phyloP scores from a whole-genome alignment of 2,329 filamentous ascomycete species.

The Leptosphaerulina australis region DNA sequence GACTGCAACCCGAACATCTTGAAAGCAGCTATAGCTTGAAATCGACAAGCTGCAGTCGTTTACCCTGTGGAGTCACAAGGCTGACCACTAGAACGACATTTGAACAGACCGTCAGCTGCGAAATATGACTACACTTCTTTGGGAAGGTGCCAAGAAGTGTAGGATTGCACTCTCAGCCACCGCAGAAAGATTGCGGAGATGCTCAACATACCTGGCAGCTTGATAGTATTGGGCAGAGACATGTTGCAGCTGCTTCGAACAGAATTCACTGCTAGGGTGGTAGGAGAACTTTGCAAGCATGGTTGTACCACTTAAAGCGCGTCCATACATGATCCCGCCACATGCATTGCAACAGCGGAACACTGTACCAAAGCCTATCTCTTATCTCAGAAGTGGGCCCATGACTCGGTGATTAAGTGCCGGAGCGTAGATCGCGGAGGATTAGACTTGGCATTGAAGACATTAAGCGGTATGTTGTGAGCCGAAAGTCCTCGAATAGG shows the following conservation, averaged over 20 bases:
- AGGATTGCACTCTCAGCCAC: slow-evolving; percentile 14
- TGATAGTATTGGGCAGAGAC: not conserved
- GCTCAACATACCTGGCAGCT: slow-evolving; percentile 9
- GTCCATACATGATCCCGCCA: too few species aligned
- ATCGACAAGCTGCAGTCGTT: slow-evolving; percentile 12
- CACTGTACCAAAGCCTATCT: not conserved
- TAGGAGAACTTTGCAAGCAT: not conserved
- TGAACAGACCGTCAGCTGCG: slow-evolving; percentile 4
- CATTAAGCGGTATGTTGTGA: not conserved
- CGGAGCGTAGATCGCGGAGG: slow-evolving; percentile 12
- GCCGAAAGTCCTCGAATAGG: not conserved
- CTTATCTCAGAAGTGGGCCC: slow-evolving; percentile 12
- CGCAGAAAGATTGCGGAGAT: slow-evolving; percentile 11
- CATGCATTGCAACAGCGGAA: not conserved
- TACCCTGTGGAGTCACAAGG: slow-evolving; percentile 8
- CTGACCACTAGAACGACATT: slow-evolving; percentile 11
- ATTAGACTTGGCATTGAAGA: slow-evolving; percentile 2
- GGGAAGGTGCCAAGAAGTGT: slow-evolving; percentile 32
- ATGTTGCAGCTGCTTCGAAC: not conserved
- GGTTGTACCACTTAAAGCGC: not conserved
- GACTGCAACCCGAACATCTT: slow-evolving; percentile 14
- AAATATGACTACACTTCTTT: slow-evolving; percentile 1
- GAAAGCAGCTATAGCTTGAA: slow-evolving; percentile 21
- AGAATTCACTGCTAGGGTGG: slow-evolving; percentile 1
- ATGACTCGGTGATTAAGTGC: slow-evolving; percentile 8